Evolutionary conservation across 495 filamentous ascomycete genomes (phyloP), one percentile per base, ranked within the genome.

Genomic region (Hyaloscypha variabilis): DNA sequence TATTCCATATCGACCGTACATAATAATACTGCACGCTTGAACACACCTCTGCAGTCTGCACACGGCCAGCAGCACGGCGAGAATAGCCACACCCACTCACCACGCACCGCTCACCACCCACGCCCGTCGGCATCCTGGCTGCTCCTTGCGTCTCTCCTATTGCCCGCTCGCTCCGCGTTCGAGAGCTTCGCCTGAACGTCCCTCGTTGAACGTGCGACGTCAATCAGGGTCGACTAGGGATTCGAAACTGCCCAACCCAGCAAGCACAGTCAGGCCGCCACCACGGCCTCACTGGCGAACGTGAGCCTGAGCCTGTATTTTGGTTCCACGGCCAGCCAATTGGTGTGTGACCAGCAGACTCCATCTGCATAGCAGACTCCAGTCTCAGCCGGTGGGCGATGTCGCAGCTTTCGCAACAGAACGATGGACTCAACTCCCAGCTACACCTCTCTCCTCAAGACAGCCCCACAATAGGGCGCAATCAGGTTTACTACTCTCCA

Each of bases 391-490:
- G 31, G 55, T 63, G 58, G 71, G 67, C 56, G 6, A 73, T 73
- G 71, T 71, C 71, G 65, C 71, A 73, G 64, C 71, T 64, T 64
- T 64, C 67, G 68, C 71, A 71, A 67, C 64, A 69, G 36, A 61
- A 54, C 59, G 69, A 73, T 66, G 67, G 69, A 65, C 66, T 62
- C 42, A 64, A 73, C 52, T 36, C 62, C 36, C 60, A 64, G 39
- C 58, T 62, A 29, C 67, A 71, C 19, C 29, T 64, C 30, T 64
- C 65, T 30, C 58, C 50, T 39, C 68, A 69, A 50, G 68, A 69
- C 36, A 73, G 71, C 64, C 71, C 69, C 69, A 73, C 64, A 28
- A 46, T 64, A 63, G 68, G 71, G 19, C 71, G 71, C 6, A 59
- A 49, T 51, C 71, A 71, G 49, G 24, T 51, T 49, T 63, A 67